Percentiles rank a stretch among this genome's conserved stretches.
Conservation (phyloP, 768 basidiomycete genomes). For the Podaxis mareebaensis region DNA sequence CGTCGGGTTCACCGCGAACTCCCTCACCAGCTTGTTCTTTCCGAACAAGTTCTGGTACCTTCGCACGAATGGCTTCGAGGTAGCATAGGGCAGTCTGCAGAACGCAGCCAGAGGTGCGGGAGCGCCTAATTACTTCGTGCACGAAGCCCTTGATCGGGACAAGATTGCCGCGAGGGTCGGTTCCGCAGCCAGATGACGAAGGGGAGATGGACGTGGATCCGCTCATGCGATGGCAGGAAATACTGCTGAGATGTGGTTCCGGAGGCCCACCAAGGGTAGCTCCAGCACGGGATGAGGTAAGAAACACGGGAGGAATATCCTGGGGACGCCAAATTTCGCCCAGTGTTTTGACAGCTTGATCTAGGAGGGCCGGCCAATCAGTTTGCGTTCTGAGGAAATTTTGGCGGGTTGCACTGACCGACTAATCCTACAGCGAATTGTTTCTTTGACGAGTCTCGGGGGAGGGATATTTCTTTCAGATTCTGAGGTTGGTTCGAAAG, state of each 20-base stretch:
- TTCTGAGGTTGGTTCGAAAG: conserved; percentile 18
- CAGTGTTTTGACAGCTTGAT: conserved; percentile 77
- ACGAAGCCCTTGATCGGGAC: conserved; percentile 77
- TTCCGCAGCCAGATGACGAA: conserved; percentile 19
- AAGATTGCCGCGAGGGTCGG: conserved; percentile 36
- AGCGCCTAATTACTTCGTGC: conserved; percentile 85
- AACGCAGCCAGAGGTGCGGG: conserved; percentile 79
- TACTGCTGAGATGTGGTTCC: conserved; percentile 28
- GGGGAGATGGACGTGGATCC: conserved; percentile 9
- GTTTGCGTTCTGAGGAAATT: conserved; percentile 2
- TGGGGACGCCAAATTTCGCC: conserved; percentile 82
- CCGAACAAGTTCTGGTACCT: conserved; percentile 61
- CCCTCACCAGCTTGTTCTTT: conserved; percentile 50
- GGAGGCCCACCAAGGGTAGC: conserved; percentile 7
- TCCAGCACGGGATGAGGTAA: conserved; percentile 19
- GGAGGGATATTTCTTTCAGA: conserved; percentile 14
- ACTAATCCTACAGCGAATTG: conserved; percentile 70
- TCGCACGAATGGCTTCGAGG: conserved; percentile 76
- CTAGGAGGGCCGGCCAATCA: conserved; percentile 34
- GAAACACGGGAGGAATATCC: conserved; percentile 62
- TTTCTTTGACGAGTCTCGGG: conserved; percentile 43
- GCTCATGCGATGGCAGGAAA: conserved; percentile 49
- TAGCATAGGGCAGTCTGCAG: conserved; percentile 89
- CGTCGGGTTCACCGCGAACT: conserved; percentile 39
- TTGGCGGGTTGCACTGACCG: conserved; percentile 47